Base-by-base conservation (phyloP, 2,329 filamentous ascomycete species). In the Apiospora hydei region DNA sequence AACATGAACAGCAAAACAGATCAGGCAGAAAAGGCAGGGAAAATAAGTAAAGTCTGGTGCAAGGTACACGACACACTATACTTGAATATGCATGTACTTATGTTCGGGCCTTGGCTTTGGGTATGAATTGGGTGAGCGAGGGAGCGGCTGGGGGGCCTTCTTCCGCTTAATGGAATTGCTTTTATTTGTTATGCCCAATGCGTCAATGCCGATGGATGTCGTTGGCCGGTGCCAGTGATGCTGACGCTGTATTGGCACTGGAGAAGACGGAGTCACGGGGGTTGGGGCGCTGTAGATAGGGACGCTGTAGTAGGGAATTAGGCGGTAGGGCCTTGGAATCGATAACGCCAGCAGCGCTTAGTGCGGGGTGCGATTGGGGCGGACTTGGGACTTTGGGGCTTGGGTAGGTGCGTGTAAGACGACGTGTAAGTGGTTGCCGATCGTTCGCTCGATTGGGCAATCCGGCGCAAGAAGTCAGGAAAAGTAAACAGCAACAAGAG, bases 291-390 rank as follows among this genome's bases (percentile, higher is more conserved):
- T 51, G 47, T 51, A 26, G 49, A 10, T 43, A n/a, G 18, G 46
- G 6, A n/a, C 7, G 21, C 7, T 18, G 18, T 21, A 18, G 21
- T 21, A 5, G 46, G 46, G 46, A 21, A 47, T 21, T 64, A 64
- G 57, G 57, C 57, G 8, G n/a, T 51, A 49, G 47, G 47, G 47
- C 49, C 10, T 51, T 26, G 34, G 11, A 38, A 38, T 64, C 57
- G 57, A 41, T 41, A 64, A 41, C 57, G 57, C 57, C 34, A 64
- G 18, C 6, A 64, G 57, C 57, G 57, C 57, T 64, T 64, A 64
- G 57, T 64, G 57, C 57, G 57, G 57, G 57, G 57, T 64, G 57
- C 8, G 34, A 64, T 34, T 57, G 51, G 49, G 49, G 49, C 49
- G n/a, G n/a, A 26, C 47, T 16, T 57, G 51, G 24, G 24, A n/a